Base-by-base conservation (phyloP, 2,329 filamentous ascomycete species). In the Trichothecium roseum region DNA sequence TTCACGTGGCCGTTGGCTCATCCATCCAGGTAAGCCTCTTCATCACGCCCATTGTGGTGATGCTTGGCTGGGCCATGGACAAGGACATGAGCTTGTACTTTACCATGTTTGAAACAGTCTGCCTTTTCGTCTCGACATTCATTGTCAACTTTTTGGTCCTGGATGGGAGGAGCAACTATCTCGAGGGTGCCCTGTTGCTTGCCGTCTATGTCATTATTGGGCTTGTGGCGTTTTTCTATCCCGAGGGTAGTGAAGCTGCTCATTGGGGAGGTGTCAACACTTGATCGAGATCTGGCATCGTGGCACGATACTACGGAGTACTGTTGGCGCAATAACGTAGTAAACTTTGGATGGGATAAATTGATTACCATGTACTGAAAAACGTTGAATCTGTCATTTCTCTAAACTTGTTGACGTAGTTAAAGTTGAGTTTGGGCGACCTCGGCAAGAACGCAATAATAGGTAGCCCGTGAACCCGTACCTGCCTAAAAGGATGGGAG, bases 71-170 rank as follows among this genome's bases (percentile, higher is more conserved):
- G 80, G 70, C 69, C 40, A 70, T 83, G 55, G 59, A 68, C 41
- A 72, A 71, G 40, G 66, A 78, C n/a, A 83, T 84, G 78, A 73
- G 81, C 18, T 68, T 93, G 24, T 87, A 89, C 63, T 93, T 93
- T 57, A 85, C 85, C 40, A 70, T 86, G 33, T 94, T 93, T 57
- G 85, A 93, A 69, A 93, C 85, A 0, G 82, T 91, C 16, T 84
- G 81, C 38, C 72, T 93, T 49, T 93, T 93, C 57, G 76, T 89
- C 35, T 83, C 78, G 35, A 79, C 86, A 7, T 78, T 93, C 44
- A 86, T 93, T 42, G 84, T 89, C 58, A 91, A 89, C 59, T 93
- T 91, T 53, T 62, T 93, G 40, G 85, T 93, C 33, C 65, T 89
- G 41, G 86, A 93, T 50, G 85, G 85, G 9, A 73, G 86, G 54